Conservation (phyloP, 108 stramenopile genomes). For the Pelagomonas calceolata region DNA sequence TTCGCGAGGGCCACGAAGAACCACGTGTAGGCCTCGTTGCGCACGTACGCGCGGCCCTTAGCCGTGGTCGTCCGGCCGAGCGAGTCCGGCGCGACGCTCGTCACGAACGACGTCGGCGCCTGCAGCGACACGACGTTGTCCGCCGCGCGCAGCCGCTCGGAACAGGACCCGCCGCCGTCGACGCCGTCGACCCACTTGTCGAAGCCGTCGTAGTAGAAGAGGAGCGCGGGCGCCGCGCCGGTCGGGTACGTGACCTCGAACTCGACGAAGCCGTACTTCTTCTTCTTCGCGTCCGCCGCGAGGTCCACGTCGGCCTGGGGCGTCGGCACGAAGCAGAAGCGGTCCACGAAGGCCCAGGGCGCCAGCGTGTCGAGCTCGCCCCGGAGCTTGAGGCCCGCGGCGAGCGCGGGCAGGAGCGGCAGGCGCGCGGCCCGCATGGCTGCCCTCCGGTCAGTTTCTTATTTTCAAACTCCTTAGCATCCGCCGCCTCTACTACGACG, state of each 20-base stretch:
- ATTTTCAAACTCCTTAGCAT: too few relatives aligned
- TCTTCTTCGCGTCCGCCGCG: neutral
- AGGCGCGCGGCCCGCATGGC: too few relatives aligned
- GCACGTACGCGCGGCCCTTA: neutral
- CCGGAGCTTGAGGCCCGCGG: too few relatives aligned
- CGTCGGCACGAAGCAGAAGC: neutral
- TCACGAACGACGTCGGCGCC: neutral
- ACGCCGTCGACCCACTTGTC: neutral
- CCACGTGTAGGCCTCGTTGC: neutral
- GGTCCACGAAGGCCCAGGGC: neutral
- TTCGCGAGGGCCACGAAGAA: slow-evolving; percentile 5
- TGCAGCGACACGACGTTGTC: neutral
- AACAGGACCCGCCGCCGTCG: neutral
- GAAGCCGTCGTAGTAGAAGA: neutral
- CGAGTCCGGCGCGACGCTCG: neutral
- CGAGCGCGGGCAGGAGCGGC: too few relatives aligned
- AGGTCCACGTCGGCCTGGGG: neutral
- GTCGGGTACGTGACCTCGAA: neutral
- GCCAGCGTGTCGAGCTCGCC: too few relatives aligned
- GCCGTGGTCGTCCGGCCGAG: neutral
- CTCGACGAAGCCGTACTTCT: neutral
- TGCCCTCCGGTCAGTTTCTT: too few relatives aligned
- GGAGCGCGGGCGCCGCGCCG: neutral
- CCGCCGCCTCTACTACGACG: too few relatives aligned
- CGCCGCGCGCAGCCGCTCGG: neutral